phyloP scores from a whole-genome alignment of 176 grass and related monocot species.

The Aegilops bicornis region DNA sequence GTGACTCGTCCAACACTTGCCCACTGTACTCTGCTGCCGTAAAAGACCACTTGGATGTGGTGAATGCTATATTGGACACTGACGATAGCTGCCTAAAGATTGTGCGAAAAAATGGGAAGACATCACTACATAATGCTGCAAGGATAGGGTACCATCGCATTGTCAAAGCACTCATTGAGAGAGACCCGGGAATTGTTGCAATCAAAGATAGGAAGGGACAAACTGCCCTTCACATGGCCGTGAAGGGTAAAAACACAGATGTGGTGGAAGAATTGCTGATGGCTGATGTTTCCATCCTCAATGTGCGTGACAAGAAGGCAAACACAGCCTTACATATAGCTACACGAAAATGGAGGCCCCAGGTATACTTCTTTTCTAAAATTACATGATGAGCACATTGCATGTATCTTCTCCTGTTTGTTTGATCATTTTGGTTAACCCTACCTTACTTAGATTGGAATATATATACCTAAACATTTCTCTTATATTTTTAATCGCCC shows the following conservation, averaged over 20 bases:
- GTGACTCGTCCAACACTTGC: slow-evolving; percentile 80
- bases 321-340: slow-evolving; percentile 96
- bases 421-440: neutral
- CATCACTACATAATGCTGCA: slow-evolving; percentile 71
- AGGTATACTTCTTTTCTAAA: slow-evolving; percentile 54
- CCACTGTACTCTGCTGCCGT: slow-evolving; percentile 93
- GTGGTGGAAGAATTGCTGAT: slow-evolving; percentile 86
- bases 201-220: slow-evolving; percentile 95
- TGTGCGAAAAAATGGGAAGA: slow-evolving; percentile 94
- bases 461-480: neutral
- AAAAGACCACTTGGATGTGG: slow-evolving; percentile 84
- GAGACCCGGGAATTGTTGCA: slow-evolving; percentile 70
- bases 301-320: slow-evolving; percentile 88
- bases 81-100: slow-evolving; percentile 63
- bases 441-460: neutral
- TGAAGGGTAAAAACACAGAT: slow-evolving; percentile 91
- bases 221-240: slow-evolving; percentile 99
- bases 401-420: neutral
- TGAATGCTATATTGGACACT: slow-evolving; percentile 74
- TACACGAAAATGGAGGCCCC: slow-evolving; percentile 98
- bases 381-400: neutral
- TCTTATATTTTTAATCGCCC: neutral
- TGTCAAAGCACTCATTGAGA: slow-evolving; percentile 74
- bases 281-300: slow-evolving; percentile 85
- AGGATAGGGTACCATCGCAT: slow-evolving; percentile 81